Base-by-base conservation (phyloP, 257 asterid species). In the Linaria vulgaris region DNA sequence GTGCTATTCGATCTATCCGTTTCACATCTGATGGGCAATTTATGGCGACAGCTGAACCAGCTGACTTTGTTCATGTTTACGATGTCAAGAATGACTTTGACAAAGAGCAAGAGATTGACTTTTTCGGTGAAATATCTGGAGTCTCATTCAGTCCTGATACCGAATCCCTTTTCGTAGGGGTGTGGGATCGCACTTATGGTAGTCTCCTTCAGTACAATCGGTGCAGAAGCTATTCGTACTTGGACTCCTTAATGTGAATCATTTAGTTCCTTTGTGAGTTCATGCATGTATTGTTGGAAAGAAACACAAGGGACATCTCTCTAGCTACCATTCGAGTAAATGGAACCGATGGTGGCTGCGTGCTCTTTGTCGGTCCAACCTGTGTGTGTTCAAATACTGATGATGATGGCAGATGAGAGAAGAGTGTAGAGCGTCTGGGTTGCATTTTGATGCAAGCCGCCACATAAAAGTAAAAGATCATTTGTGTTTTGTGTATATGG, bases 1-100 rank as follows among this genome's bases (percentile, higher is more conserved):
- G 82, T 45, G 82, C 82, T 38, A 77, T 77, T 49, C 76, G 82
- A 47, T 77, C 82, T 9, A 72, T 77, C 17, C 82, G 82, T 41
- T 77, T 77, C 52, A 69, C 78, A 56, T 72, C 79, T 39, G 82
- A 77, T 20, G 82, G 82, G 39, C 79, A 77, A 48, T 77, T 77
- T 61, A 71, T 77, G 79, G 82, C 70, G 1, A 72, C 60, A 75
- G 78, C 81, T 30, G 80, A 76, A 54, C 80, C 77, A 43, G 80
- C 77, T 3, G 77, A 76, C 52, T 76, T 76, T 47, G 81, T 76
- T 57, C 81, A 76, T 19, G 73, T 76, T 20, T 76, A 72, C 72
- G 81, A 76, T 45, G 81, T 76, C 58, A 76, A 69, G 45, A 72
- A 72, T 64, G 77, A 71, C 52, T 76, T 44, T 15, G 81, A 76